These are phyloP conservation scores for Fusarium albosuccineum DNA, from an alignment of 2,329 filamentous ascomycete genomes.

Conservation along the genomic window DNA sequence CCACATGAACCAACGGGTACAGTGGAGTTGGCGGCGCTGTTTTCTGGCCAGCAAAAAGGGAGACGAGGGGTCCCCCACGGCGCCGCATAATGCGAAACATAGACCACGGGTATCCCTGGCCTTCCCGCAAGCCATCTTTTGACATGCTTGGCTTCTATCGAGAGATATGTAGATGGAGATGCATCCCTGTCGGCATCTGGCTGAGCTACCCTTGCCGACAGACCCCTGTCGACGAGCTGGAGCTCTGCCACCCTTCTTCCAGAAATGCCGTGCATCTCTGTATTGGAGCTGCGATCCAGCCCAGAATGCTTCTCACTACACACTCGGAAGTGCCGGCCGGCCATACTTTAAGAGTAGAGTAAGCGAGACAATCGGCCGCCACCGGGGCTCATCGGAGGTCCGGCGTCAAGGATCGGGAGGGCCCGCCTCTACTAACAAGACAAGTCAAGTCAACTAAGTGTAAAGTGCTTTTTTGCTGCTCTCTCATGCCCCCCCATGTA, in stretches of 20 bases:
- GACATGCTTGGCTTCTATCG: slow-evolving; percentile 16
- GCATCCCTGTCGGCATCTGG: neutral
- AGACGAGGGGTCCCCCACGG: neutral
- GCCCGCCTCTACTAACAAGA: slow-evolving; percentile 7
- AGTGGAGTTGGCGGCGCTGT: slow-evolving; percentile 13
- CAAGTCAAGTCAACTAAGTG: too few species aligned
- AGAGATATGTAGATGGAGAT: neutral
- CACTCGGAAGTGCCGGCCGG: slow-evolving; percentile 19
- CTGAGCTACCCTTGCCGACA: neutral
- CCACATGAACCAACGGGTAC: too few species aligned
- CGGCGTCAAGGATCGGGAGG: slow-evolving; percentile 13
- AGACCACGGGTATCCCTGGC: slow-evolving; percentile 32
- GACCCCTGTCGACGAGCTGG: slow-evolving; percentile 24
- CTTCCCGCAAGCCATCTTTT: slow-evolving; percentile 19
- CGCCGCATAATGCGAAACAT: slow-evolving; percentile 36
- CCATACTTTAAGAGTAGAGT: neutral
- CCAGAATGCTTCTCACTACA: too few species aligned
- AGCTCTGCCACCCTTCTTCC: slow-evolving; percentile 30
- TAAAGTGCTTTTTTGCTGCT: neutral
- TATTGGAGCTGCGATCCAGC: neutral
- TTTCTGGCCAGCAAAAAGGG: slow-evolving; percentile 25
- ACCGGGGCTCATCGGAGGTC: slow-evolving; percentile 14
- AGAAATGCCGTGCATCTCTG: slow-evolving; percentile 28
- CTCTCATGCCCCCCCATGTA: neutral
- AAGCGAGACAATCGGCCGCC: slow-evolving; percentile 17